Evolutionary conservation across 495 filamentous ascomycete species (phyloP).

Genomic region (Neurospora intermedia): DNA sequence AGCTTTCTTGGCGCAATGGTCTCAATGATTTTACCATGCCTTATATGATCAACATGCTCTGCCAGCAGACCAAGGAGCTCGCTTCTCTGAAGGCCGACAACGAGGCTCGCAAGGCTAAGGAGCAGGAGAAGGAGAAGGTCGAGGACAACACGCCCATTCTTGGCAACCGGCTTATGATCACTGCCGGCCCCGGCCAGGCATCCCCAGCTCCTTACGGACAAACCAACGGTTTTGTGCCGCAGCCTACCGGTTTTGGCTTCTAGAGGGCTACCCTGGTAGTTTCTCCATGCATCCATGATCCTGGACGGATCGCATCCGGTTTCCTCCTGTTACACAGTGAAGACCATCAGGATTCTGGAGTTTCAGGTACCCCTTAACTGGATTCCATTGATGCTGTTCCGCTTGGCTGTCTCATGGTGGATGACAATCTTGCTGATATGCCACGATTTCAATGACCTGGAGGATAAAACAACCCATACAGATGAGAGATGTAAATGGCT

Average conservation of each 20-base stretch:
- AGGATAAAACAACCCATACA: background rate
- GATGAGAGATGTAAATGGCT: background rate
- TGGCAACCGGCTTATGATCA: conserved; percentile 89
- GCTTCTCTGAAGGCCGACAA: conserved; percentile 87
- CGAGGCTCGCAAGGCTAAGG: conserved; percentile 86
- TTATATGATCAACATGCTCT: conserved; percentile 97
- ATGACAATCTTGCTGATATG: background rate
- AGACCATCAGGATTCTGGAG: background rate
- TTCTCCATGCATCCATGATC: conserved; percentile 16
- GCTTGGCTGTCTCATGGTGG: background rate
- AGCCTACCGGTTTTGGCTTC: conserved; percentile 60
- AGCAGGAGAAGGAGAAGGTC: conserved; percentile 74
- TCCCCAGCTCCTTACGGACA: conserved; percentile 58
- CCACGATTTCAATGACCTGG: background rate
- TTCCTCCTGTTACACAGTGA: conserved; percentile 3
- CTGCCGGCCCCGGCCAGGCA: conserved; percentile 62
- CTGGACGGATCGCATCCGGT: conserved; percentile 7
- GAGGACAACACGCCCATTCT: conserved; percentile 93
- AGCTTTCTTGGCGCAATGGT: conserved; percentile 93
- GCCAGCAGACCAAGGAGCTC: conserved; percentile 79
- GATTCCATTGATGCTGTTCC: background rate
- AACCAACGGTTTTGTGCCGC: conserved; percentile 70
- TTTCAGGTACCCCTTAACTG: background rate
- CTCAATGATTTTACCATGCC: conserved; percentile 98
- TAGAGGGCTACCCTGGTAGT: conserved; percentile 23